Evolutionary conservation across 129 eudicot species (phyloP), one percentile per base, ranked within the genome.

Genomic region (Smallanthus sonchifolius): DNA sequence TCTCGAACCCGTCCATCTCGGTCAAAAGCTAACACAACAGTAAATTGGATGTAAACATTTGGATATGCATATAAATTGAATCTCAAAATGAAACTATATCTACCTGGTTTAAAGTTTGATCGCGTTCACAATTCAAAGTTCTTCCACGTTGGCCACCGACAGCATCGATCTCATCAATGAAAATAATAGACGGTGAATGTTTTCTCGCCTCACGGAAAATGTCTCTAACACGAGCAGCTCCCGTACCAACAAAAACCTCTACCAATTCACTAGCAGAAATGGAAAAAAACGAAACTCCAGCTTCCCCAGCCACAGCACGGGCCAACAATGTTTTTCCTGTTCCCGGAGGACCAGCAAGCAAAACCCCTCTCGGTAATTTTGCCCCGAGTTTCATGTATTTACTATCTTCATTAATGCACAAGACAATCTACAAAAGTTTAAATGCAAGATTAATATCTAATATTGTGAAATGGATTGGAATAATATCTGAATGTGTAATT

Each of bases 141-240:
- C 90, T 86, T 68, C 87, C 90, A 68, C 87, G 90, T 70, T 86
- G 77, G 20, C 87, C 90, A 14, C 90, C 90, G 24, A 86, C 90
- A 2, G 85, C 85, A 36, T 86, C 90, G 5, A 86, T 76, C 67
- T 83, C 90, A 73, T 86, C 87, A 35, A 86, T 82, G 72, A 86
- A 86, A 64, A 79, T 64, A 54, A 79, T 86, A 2, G 90, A 83
- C 2, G 87, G 90, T 10, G 90, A 65, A 49, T 37, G 78, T 73
- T 86, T 86, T 73, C 90, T 83, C 17, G 90, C 90, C 20, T 80
- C 84, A 1, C 6, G 39, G 67, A 80, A 80, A 60, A 80, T 42
- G 13, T 80, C 84, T 61, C 84, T 69, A 7, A 80, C 84, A 60
- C 77, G 84, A 42, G 84, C 84, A 32, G 84, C 84, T 39, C 84